Base-by-base conservation (phyloP, 768 basidiomycete genomes). In the Suillus spraguei region DNA sequence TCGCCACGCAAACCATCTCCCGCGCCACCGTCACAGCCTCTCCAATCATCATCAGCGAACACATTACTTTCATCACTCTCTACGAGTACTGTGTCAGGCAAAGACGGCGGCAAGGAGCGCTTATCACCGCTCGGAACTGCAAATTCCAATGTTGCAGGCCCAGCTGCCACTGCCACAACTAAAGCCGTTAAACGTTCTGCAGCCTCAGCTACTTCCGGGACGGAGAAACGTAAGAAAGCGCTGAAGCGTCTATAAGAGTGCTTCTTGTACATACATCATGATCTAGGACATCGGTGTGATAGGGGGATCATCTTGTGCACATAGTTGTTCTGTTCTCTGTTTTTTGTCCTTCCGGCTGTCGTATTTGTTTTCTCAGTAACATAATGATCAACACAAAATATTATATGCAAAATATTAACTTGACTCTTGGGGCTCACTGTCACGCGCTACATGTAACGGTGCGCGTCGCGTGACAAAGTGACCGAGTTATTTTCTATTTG, bases 181-280 rank as follows among this genome's bases (percentile, higher is more conserved):
- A 93, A 91, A 72, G 85, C 89, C 0, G 82, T 90, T 59, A 93
- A 92, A 76, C 79, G 91, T 58, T 67, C 73, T 5, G 81, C 87
- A 17, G 86, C 89, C 1, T 83, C 87, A 0, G 82, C 82, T 1
- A 78, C 77, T 13, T 82, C 81, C 3, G 86, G 86, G 2, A 86
- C 84, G 4, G 92, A 93, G 77, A 94, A 94, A 79, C 81, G 93
- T 74, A 94, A 94, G 83, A 94, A 94, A 81, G 93, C 92, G 5
- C 77, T 94, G 68, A 94, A 91, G 77, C 81, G 92, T 66, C 76
- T 94, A 74, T 94, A 69, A 76, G 16, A 36, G 49, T 46, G 60
- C 49, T 61, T 46, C 33, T 4, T 62, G 53, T 64, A 60, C 41
- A 42, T 60, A 65, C 33, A 44, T 14, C 22, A 33, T 46, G 46